phyloP scores from a whole-genome alignment of 495 filamentous ascomycete genomes.

The Talaromyces stipitatus region DNA sequence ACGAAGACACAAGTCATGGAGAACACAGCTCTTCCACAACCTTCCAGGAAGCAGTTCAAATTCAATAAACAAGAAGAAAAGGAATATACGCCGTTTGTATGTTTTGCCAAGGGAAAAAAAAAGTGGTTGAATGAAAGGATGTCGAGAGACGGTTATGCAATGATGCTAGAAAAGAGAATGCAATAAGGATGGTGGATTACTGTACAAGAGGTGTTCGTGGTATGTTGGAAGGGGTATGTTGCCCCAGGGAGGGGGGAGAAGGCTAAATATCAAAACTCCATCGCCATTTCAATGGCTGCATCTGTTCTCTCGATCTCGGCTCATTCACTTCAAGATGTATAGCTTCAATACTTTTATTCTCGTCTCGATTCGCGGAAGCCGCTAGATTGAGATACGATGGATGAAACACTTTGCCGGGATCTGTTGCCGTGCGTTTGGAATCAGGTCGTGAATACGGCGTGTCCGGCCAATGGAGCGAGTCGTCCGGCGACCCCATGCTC shows the following conservation, averaged over 20 bases:
- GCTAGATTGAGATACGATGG: slow-evolving; percentile 29
- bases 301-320: slow-evolving; percentile 1
- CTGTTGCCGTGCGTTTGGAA: slow-evolving; percentile 29
- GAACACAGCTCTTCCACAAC: background rate
- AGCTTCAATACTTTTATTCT: slow-evolving; percentile 31
- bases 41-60: too few species aligned
- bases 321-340: slow-evolving; percentile 38
- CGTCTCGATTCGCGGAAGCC: slow-evolving; percentile 20
- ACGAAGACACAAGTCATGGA: background rate
- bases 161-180: slow-evolving; percentile 1
- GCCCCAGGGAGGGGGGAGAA: background rate
- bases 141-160: background rate
- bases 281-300: slow-evolving; percentile 31
- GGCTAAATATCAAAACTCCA: slow-evolving; percentile 42
- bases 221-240: background rate
- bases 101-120: background rate
- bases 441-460: slow-evolving; percentile 33
- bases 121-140: background rate
- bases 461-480: slow-evolving; percentile 30
- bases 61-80: background rate
- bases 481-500: slow-evolving; percentile 22
- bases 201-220: background rate
- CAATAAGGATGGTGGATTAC: slow-evolving; percentile 3
- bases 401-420: slow-evolving; percentile 19
- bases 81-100: slow-evolving; percentile 4